A percentile compares a stretch with the other conserved stretches of the same genome.
phyloP scores from a whole-genome alignment of 1,284 basidiomycete species.

The Puccinia sorghi region DNA sequence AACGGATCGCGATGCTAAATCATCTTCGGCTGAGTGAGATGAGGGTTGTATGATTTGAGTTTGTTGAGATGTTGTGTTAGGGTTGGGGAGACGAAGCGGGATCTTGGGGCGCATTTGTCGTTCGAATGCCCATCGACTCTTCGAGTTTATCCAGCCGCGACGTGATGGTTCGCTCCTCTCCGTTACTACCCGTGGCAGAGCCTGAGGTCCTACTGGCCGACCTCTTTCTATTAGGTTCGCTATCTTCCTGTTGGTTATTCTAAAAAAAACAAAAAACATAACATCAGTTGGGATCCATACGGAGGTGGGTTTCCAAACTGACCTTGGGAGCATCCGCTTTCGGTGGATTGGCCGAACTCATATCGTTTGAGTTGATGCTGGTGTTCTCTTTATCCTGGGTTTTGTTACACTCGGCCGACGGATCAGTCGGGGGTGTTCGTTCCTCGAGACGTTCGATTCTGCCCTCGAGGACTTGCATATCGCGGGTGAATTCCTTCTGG shows the following conservation, averaged over 20 bases:
- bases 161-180: not conserved
- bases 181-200: not conserved
- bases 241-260: not conserved
- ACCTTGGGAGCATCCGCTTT: not conserved
- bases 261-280: not conserved
- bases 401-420: not conserved
- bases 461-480: slow-evolving; percentile 50
- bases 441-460: slow-evolving; percentile 48
- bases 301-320: not conserved
- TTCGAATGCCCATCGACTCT: not conserved
- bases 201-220: not conserved
- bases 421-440: not conserved
- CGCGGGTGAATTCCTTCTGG: slow-evolving; percentile 45
- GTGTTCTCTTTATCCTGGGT: not conserved
- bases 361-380: not conserved
- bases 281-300: not conserved
- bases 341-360: not conserved
- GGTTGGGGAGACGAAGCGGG: not conserved
- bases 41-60: too few relatives aligned
- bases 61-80: too few relatives aligned
- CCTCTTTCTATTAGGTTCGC: not conserved
- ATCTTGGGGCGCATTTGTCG: not conserved
- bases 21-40: too few relatives aligned
- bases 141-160: slow-evolving; percentile 30
- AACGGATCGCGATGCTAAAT: too few relatives aligned